Conservation (phyloP, 495 filamentous ascomycete genomes). For the Usnea hakonensis region DNA sequence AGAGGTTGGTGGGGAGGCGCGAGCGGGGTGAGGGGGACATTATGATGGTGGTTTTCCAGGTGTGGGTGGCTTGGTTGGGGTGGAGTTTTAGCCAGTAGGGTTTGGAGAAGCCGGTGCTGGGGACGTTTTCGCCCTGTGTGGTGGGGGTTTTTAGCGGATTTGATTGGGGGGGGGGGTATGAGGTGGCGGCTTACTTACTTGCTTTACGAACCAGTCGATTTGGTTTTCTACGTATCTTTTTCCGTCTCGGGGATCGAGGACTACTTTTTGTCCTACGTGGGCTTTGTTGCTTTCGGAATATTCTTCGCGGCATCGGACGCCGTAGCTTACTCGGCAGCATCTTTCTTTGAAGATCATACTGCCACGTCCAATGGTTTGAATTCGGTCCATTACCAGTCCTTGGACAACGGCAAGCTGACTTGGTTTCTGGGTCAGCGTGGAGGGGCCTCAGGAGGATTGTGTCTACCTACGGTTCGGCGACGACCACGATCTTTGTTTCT, state of each 20-base stretch:
- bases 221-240: constrained; percentile 42
- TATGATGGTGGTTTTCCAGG: constrained; percentile 43
- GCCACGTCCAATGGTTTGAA: constrained; percentile 40
- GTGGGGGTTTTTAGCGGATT: no score
- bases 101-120: constrained; percentile 33
- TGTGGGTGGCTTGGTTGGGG: constrained; percentile 30
- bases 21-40: constrained; percentile 38
- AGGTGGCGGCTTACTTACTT: constrained; percentile 32
- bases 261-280: constrained; percentile 38
- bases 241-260: constrained; percentile 38
- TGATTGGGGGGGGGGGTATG: no score
- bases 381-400: constrained; percentile 48
- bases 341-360: constrained; percentile 38
- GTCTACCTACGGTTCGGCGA: constrained; percentile 42
- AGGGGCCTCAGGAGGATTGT: background rate
- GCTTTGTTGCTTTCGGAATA: constrained; percentile 34
- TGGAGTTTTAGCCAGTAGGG: constrained; percentile 41
- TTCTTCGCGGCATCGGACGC: constrained; percentile 40
- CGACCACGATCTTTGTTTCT: constrained; percentile 39
- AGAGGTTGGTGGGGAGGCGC: constrained; percentile 37
- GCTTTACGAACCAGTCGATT: constrained; percentile 50
- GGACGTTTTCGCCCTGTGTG: constrained; percentile 34
- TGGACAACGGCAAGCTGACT: constrained; percentile 51
- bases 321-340: constrained; percentile 50
- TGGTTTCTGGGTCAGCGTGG: background rate